These are phyloP conservation scores for Aurantiochytrium sp. DNA, from an alignment of 108 stramenopile genomes.

Conservation along the genomic window DNA sequence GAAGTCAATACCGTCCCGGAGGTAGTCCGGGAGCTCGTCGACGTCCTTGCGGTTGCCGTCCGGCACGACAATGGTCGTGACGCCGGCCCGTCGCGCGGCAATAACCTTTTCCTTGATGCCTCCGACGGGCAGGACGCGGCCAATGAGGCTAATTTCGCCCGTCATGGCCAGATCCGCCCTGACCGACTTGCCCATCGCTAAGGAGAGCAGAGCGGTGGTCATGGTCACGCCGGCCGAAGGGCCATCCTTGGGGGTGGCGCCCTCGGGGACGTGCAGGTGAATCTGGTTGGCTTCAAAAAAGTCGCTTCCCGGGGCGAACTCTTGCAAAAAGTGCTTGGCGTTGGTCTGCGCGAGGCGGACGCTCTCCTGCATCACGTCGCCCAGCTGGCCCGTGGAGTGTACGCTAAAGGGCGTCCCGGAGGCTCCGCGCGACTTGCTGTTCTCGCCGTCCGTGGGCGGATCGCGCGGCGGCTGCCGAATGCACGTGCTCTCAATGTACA, in stretches of 20 bases:
- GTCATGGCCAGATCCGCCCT: constrained; percentile 95
- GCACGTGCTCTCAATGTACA: constrained; percentile 92
- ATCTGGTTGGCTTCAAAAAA: constrained; percentile 71
- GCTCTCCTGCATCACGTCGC: constrained; percentile 90
- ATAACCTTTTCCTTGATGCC: constrained; percentile 98
- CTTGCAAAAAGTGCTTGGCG: constrained; percentile 68
- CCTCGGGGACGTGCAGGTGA: constrained; percentile 99
- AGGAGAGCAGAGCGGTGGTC: constrained; percentile 88
- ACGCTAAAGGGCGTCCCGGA: constrained; percentile 24
- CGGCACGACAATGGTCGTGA: constrained; percentile 78
- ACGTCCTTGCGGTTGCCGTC: constrained; percentile 82
- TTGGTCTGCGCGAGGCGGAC: constrained; percentile 88
- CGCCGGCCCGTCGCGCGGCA: constrained; percentile 88
- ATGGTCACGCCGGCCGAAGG: constrained; percentile 93
- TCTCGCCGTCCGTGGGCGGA: not conserved
- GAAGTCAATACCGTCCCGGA: constrained; percentile 85
- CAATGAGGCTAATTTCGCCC: constrained; percentile 68
- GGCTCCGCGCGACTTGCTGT: not conserved
- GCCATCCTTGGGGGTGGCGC: constrained; percentile 96
- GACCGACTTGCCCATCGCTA: constrained; percentile 76
- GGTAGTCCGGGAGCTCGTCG: constrained; percentile 91
- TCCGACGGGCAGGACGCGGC: constrained; percentile 90
- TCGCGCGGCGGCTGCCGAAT: constrained; percentile 15
- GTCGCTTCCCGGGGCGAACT: not conserved
- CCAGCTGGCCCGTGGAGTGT: constrained; percentile 79